Base-by-base conservation (phyloP, 345 rosid genomes). In the Sapria himalayana region DNA sequence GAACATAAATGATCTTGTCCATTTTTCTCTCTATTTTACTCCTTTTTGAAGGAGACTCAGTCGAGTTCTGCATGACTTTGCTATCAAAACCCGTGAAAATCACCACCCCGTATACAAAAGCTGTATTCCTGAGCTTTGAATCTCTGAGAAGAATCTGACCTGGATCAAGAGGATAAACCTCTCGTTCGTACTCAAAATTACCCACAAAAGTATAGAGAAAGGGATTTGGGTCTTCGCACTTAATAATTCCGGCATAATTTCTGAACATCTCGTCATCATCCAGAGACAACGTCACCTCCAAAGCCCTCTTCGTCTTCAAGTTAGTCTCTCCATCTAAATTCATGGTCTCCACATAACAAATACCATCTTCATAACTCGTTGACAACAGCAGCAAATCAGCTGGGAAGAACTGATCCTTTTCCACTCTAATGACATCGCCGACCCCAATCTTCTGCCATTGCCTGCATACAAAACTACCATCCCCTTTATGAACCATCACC, bases 261-360 rank as follows among this genome's bases (percentile, higher is more conserved):
- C 54, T 64, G 60, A 89, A 89, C 51, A 51, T 36, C 15, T 60
- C 78, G 22, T 82, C 86, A 4, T 74, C 79, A 27, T 76, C 80
- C 46, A 76, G 23, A 18, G 76, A 45, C 51, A 68, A 41, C 15
- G 94, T 74, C 18, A 55, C 77, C 62, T 82, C 95, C 63, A 76
- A 52, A 29, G 84, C 61, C 42, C 89, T 73, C 52, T 82, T 89
- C 25, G 80, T 73, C 69, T 89, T 89, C 62, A 89, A 62, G 61
- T 89, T 89, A 11, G 98, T 89, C 55, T 89, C 98, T 14, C 98
- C 98, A 40, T 89, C 98, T 31, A 89, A 66, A 55, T 89, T 89
- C 98, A 89, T 89, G 20, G 98, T 89, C 76, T 89, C 98, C 24
- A 89, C 98, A 43, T 89, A 89, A 54, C 94, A 82, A 50, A 89